These are phyloP conservation scores for Pugionium cornutum DNA, from an alignment of 345 rosid species.

Conservation along the genomic window DNA sequence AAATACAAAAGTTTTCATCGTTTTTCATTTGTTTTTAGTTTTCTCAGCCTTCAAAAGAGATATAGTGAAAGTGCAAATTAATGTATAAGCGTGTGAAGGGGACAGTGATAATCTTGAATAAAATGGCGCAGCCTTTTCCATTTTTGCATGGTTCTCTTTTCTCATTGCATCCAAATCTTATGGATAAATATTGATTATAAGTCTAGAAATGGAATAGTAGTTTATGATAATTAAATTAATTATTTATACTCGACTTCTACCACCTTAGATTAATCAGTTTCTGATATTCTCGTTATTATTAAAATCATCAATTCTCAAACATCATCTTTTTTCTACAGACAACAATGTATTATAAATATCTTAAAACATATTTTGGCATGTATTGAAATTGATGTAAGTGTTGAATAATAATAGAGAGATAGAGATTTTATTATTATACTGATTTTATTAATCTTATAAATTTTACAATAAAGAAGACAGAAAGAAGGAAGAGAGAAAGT, in stretches of 20 bases:
- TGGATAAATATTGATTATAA: too few relatives aligned
- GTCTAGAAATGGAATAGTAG: too few relatives aligned
- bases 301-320: too few relatives aligned
- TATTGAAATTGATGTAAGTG: too few relatives aligned
- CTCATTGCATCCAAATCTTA: slow-evolving; percentile 17
- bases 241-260: neutral
- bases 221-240: neutral
- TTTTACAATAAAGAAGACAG: too few relatives aligned
- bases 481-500: too few relatives aligned
- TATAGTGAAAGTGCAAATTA: slow-evolving; percentile 25
- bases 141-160: slow-evolving; percentile 22
- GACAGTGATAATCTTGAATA: slow-evolving; percentile 30
- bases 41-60: slow-evolving; percentile 22
- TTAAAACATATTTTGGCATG: too few relatives aligned
- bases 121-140: slow-evolving; percentile 36
- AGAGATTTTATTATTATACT: too few relatives aligned
- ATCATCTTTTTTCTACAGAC: neutral
- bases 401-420: too few relatives aligned
- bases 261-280: neutral
- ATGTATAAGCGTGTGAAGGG: slow-evolving; percentile 34
- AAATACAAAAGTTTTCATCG: neutral
- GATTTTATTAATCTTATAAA: too few relatives aligned
- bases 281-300: neutral
- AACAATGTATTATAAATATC: neutral
- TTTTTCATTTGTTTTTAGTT: slow-evolving; percentile 14